Evolutionary conservation across 2,329 filamentous ascomycete species (phyloP).

Genomic region (Penicillium sp.): DNA sequence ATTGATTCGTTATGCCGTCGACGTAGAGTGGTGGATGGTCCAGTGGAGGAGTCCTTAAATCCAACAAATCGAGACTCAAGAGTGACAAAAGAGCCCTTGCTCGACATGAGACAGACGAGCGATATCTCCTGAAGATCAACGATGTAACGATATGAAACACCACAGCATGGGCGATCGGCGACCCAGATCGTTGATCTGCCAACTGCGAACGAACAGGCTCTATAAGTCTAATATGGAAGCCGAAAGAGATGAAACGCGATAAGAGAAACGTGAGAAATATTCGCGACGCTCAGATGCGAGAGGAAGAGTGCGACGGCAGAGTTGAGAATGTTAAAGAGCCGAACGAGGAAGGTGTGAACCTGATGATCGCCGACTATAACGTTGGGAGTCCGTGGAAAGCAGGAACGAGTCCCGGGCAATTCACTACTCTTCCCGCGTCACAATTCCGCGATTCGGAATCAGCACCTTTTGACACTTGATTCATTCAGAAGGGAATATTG

Average conservation of each 20-base stretch:
- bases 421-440: not conserved
- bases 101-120: not conserved
- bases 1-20: not conserved
- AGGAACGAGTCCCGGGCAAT: not conserved
- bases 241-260: not conserved
- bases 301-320: not conserved
- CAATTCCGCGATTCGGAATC: not conserved
- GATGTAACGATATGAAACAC: conserved; percentile 2
- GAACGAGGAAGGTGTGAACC: conserved; percentile 6
- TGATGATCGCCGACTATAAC: not conserved
- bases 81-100: not conserved
- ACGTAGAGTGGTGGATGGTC: not conserved
- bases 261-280: not conserved
- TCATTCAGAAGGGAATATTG: not conserved
- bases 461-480: not conserved
- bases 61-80: not conserved
- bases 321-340: not conserved
- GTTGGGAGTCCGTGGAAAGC: not conserved
- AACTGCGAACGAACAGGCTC: not conserved
- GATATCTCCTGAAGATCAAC: conserved; percentile 6
- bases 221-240: not conserved
- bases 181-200: not conserved
- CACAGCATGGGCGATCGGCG: not conserved
- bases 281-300: not conserved
- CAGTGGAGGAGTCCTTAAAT: not conserved